Evolutionary conservation across 2,329 filamentous ascomycete species (phyloP), one percentile per base, ranked within the genome.

Genomic region (Colletotrichum magnum): DNA sequence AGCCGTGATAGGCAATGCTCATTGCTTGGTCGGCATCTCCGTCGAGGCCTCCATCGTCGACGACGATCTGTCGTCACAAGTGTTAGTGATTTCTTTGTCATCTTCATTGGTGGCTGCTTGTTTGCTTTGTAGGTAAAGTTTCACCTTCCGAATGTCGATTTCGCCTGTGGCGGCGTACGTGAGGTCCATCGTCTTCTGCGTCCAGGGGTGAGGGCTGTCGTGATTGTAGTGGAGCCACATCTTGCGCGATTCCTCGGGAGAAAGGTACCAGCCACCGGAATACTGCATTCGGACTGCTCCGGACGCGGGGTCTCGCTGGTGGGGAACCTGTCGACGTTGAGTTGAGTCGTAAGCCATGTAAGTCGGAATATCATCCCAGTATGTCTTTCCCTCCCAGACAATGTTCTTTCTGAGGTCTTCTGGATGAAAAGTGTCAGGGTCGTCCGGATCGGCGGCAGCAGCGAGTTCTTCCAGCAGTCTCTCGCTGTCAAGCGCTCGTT

Each of bases 111-210:
- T 16, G n/a, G 16, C 39, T 7, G n/a, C n/a, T 13, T 39, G 5
- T 54, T 69, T 67, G 67, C 43, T 67, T 6, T 52, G 67, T 39
- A 72, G 71, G 48, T 79, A 79, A 1, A 64, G 51, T 26, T 76
- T 74, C 71, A 73, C 73, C 3, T 66, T 74, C n/a, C 75, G 72
- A 2, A 73, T 26, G 16, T 79, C 74, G 41, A 73, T 47, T 18
- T 60, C 36, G 6, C 68, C 72, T 1, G 51, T 66, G 18, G 63
- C 62, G 4, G n/a, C 24, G n/a, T 74, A 77, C 43, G 74, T 72
- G 2, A 64, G 32, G 32, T 78, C 75, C 1, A 54, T 32, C 13
- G 60, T 65, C 21, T 65, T 53, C 36, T 69, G 68, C 3, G 64
- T 69, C 32, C 53, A 64, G 3, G 52, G 47, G 16, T 71, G 5